Percentiles rank a stretch among this genome's conserved stretches.
Evolutionary conservation across 2,329 filamentous ascomycete species (phyloP).

Genomic region (Daldinia sp.): DNA sequence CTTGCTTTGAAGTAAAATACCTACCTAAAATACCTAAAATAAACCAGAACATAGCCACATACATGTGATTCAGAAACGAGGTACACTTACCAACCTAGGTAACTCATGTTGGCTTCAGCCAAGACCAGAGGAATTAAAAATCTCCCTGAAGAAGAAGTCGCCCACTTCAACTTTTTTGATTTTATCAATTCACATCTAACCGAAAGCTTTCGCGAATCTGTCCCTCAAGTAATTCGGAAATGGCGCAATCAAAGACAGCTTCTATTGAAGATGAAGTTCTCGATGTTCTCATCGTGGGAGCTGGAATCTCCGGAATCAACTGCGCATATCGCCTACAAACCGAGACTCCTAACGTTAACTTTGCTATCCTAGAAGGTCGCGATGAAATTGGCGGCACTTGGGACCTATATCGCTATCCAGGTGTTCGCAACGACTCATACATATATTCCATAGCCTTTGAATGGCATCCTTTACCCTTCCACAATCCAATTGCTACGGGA

Average conservation of each 20-base stretch:
- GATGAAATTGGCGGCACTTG: conserved; percentile 79
- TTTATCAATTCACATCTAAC: background rate
- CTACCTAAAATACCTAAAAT: no score
- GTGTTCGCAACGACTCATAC: conserved; percentile 74
- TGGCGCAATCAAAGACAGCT: background rate
- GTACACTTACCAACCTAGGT: background rate
- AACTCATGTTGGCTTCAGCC: background rate
- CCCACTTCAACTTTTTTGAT: background rate
- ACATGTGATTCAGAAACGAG: background rate
- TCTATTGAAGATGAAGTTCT: background rate
- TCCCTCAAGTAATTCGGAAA: background rate
- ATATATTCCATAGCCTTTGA: conserved; percentile 73
- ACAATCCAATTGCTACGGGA: background rate
- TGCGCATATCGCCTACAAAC: conserved; percentile 74
- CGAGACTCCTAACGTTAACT: conserved; percentile 66
- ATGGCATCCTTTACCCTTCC: conserved; percentile 59
- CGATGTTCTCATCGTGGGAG: conserved; percentile 73
- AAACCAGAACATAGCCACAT: background rate
- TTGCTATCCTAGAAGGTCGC: conserved; percentile 76
- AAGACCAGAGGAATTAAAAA: background rate
- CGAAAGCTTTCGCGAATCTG: background rate
- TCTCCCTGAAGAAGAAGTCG: background rate
- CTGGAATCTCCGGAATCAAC: conserved; percentile 72
- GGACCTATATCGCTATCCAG: conserved; percentile 82
- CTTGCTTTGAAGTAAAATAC: no score